Evolutionary conservation across 495 filamentous ascomycete genomes (phyloP).

Genomic region (Elasticomyces elasticus): DNA sequence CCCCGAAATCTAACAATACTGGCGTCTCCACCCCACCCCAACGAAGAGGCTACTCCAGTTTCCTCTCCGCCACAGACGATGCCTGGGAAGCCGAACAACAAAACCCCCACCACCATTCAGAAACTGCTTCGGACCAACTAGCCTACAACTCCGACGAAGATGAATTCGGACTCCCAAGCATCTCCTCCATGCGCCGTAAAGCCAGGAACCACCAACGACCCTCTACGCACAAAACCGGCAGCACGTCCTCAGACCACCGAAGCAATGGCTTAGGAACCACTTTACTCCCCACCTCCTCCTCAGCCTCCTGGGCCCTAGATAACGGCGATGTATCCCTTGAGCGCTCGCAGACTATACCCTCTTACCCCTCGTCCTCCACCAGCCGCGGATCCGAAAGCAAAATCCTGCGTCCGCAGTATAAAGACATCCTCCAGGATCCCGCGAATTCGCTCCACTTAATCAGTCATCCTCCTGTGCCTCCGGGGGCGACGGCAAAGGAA

Average conservation of each 20-base stretch:
- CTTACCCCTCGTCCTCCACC: too few species aligned
- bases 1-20: conserved; percentile 30
- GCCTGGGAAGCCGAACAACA: conserved; percentile 63
- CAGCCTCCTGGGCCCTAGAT: conserved; percentile 48
- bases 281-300: conserved; percentile 15
- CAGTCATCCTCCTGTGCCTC: conserved; percentile 65
- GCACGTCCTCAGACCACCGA: background rate
- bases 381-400: conserved; percentile 77
- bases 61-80: conserved; percentile 62
- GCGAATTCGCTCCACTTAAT: conserved; percentile 94
- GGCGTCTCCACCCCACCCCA: conserved; percentile 44
- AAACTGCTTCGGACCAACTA: conserved; percentile 47
- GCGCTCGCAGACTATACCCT: conserved; percentile 59
- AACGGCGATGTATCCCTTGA: conserved; percentile 88
- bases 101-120: too few species aligned
- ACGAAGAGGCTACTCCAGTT: conserved; percentile 61
- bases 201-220: conserved; percentile 29
- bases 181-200: conserved; percentile 76
- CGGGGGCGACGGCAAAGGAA: conserved; percentile 71
- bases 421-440: conserved; percentile 89
- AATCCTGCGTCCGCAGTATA: conserved; percentile 92
- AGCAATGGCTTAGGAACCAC: conserved; percentile 10
- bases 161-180: conserved; percentile 85
- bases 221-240: background rate
- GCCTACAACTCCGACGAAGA: conserved; percentile 80